Percentiles rank a stretch among this genome's conserved stretches.
Evolutionary conservation across 495 filamentous ascomycete genomes (phyloP).

Genomic region (Lentithecium fluviatile): DNA sequence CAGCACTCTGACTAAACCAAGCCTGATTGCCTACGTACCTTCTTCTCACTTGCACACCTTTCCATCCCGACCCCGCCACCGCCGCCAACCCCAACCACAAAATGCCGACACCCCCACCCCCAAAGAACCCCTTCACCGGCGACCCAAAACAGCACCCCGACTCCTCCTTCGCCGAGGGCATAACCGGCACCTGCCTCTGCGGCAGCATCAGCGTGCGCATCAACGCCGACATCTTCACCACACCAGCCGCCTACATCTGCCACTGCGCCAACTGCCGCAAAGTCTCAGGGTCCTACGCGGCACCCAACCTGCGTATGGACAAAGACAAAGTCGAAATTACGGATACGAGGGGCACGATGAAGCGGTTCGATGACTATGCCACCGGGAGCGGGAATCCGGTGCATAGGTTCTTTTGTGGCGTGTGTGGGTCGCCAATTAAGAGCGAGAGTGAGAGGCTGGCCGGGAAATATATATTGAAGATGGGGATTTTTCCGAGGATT

Average conservation of each 20-base stretch:
- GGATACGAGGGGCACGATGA: conserved; percentile 43
- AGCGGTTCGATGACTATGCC: conserved; percentile 40
- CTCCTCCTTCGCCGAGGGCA: conserved; percentile 27
- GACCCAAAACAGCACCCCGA: conserved; percentile 33
- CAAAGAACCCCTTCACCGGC: conserved; percentile 8
- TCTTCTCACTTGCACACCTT: no score
- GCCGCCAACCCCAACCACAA: no score
- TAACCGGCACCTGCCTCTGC: conserved; percentile 42
- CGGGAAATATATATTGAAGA: conserved; percentile 45
- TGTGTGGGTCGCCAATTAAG: conserved; percentile 47
- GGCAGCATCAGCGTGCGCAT: conserved; percentile 40
- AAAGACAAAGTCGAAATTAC: conserved; percentile 44
- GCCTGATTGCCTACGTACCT: no score
- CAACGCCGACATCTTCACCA: conserved; percentile 45
- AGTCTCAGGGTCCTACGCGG: conserved; percentile 44
- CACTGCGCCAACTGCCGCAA: conserved; percentile 46
- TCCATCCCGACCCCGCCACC: no score
- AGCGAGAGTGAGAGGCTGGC: conserved; percentile 37
- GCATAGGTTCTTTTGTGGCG: conserved; percentile 44
- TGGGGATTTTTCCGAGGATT: conserved; percentile 48
- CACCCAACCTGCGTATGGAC: conserved; percentile 45
- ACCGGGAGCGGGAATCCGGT: conserved; percentile 46
- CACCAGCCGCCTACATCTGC: conserved; percentile 41
- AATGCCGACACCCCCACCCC: no score
- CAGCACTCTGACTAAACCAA: no score